Conservation (phyloP, 2,329 filamentous ascomycete species). For the Cladosporium sp. region DNA sequence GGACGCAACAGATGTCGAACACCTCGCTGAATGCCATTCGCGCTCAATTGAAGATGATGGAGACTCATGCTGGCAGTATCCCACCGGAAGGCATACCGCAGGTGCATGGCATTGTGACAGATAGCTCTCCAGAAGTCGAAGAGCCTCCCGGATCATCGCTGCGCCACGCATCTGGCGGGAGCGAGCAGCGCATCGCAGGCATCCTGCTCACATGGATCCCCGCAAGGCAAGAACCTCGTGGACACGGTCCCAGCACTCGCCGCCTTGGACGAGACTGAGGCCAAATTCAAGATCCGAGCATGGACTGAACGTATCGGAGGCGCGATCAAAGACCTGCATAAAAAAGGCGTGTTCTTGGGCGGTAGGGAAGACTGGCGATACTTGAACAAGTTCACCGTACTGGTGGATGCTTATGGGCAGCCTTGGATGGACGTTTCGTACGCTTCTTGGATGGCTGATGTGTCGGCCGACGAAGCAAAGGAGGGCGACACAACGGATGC, state of each 20-base stretch:
- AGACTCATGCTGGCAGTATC: neutral
- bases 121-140: neutral
- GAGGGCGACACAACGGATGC: neutral
- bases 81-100: neutral
- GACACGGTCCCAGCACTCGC: neutral
- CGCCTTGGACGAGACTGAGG: neutral
- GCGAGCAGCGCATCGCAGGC: neutral
- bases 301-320: neutral
- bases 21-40: neutral
- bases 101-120: neutral
- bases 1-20: neutral
- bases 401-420: neutral
- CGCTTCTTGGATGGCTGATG: neutral
- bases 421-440: neutral
- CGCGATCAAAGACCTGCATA: neutral
- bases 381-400: neutral
- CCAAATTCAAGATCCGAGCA: neutral
- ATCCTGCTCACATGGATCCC: conserved; percentile 3
- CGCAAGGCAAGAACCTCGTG: neutral
- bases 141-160: neutral
- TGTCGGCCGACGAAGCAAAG: neutral
- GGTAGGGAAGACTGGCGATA: neutral
- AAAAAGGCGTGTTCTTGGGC: neutral
- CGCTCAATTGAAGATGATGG: neutral
- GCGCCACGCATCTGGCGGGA: neutral